phyloP scores from a whole-genome alignment of 2,329 filamentous ascomycete species.

The Talaromyces sp. region DNA sequence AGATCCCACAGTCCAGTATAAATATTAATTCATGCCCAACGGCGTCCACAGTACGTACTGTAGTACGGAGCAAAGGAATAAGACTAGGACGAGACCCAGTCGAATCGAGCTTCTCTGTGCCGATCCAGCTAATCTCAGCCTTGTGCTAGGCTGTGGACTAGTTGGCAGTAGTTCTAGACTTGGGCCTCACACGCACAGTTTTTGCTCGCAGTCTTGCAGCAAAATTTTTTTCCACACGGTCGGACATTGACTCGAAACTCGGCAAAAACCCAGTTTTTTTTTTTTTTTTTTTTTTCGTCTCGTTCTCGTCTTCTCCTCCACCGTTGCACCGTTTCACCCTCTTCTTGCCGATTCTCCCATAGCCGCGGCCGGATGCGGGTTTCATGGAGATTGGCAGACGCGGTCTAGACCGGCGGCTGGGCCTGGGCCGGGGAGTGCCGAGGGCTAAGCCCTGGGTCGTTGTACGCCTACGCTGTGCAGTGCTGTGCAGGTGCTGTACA shows the following conservation, averaged over 20 bases:
- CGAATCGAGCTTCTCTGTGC: constrained; percentile 3
- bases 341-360: no score
- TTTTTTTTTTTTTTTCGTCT: no score
- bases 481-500: neutral
- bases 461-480: neutral
- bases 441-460: neutral
- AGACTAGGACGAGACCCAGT: neutral
- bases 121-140: neutral
- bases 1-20: neutral
- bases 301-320: no score
- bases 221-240: neutral
- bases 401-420: neutral
- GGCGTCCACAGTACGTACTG: neutral
- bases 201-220: neutral
- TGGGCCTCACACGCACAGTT: neutral
- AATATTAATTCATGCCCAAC: neutral
- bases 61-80: no score
- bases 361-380: neutral
- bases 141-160: neutral
- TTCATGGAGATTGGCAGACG: neutral
- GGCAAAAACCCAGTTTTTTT: neutral
- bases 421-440: neutral
- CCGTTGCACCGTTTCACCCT: neutral
- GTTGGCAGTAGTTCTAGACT: neutral
- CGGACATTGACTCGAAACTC: neutral